These are phyloP conservation scores for Cordyceps pruinosa DNA, from an alignment of 2,329 filamentous ascomycete species.

Conservation along the genomic window DNA sequence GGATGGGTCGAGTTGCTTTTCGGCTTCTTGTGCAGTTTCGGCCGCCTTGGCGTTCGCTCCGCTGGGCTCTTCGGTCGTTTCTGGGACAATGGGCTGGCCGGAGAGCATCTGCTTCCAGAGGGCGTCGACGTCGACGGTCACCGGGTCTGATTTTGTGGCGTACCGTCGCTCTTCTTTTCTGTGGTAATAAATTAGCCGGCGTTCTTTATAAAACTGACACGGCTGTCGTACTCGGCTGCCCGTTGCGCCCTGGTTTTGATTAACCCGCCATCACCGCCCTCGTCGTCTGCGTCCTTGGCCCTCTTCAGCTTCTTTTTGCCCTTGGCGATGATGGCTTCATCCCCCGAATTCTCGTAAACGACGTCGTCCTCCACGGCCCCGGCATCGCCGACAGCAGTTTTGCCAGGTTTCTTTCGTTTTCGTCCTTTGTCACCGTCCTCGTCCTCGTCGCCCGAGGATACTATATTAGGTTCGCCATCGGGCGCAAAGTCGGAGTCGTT, in stretches of 20 bases:
- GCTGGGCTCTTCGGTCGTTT: neutral
- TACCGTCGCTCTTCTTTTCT: slow-evolving; percentile 53
- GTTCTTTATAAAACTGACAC: neutral
- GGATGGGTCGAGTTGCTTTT: slow-evolving; percentile 19
- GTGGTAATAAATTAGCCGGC: slow-evolving; percentile 12
- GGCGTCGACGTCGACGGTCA: slow-evolving; percentile 65
- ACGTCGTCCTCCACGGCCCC: slow-evolving; percentile 31
- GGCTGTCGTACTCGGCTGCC: slow-evolving; percentile 48
- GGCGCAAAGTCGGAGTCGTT: slow-evolving; percentile 69
- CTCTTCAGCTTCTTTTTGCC: slow-evolving; percentile 47
- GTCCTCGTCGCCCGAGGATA: slow-evolving; percentile 45
- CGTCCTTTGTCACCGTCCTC: slow-evolving; percentile 25
- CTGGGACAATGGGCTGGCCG: slow-evolving; percentile 21
- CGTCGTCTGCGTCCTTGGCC: slow-evolving; percentile 41
- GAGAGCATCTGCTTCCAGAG: slow-evolving; percentile 62
- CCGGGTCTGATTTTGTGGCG: slow-evolving; percentile 46
- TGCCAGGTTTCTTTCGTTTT: slow-evolving; percentile 10
- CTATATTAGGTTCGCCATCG: slow-evolving; percentile 43
- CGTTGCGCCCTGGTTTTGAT: slow-evolving; percentile 68
- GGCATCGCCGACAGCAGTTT: slow-evolving; percentile 17
- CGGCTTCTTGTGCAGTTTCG: slow-evolving; percentile 9
- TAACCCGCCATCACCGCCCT: slow-evolving; percentile 53
- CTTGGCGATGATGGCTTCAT: slow-evolving; percentile 60
- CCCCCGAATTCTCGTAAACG: slow-evolving; percentile 62
- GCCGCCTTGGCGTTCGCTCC: neutral